phyloP scores from a whole-genome alignment of 768 basidiomycete genomes.

The Agrocybe chaxingu region DNA sequence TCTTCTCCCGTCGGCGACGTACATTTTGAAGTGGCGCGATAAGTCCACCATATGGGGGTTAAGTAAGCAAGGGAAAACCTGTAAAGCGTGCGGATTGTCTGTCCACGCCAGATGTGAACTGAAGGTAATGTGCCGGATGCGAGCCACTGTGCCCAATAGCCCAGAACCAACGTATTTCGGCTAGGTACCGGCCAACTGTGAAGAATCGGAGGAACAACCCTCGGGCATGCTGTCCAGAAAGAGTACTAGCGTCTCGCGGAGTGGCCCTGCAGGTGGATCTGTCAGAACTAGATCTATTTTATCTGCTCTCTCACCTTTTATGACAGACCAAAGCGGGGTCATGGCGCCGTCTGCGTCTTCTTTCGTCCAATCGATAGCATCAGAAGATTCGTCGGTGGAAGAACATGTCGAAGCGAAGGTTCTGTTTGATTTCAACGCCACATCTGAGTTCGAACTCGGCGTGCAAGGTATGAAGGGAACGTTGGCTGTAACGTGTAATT shows the following conservation, averaged over 20 bases:
- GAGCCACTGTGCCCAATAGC: background rate
- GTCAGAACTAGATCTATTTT: constrained; percentile 3
- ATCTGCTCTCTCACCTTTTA: constrained; percentile 6
- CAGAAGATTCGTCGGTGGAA: constrained; percentile 30
- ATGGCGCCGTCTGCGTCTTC: constrained; percentile 51
- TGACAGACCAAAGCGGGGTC: constrained; percentile 16
- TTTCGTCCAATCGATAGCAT: constrained; percentile 40
- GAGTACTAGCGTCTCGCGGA: constrained; percentile 21
- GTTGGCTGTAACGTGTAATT: background rate
- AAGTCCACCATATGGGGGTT: constrained; percentile 86
- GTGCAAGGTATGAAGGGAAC: constrained; percentile 47
- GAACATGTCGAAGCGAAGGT: constrained; percentile 56
- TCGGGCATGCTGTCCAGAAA: constrained; percentile 21
- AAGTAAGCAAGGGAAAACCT: constrained; percentile 84
- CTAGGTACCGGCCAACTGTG: constrained; percentile 76
- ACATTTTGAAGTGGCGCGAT: constrained; percentile 6
- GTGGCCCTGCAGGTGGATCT: constrained; percentile 21
- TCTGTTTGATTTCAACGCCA: constrained; percentile 70
- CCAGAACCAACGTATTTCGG: constrained; percentile 6
- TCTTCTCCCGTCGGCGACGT: background rate
- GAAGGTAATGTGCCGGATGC: constrained; percentile 47
- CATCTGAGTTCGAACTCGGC: constrained; percentile 74
- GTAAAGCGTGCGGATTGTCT: constrained; percentile 70
- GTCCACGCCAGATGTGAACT: constrained; percentile 86
- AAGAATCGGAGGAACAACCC: constrained; percentile 27